A percentile compares a stretch with the other conserved stretches of the same genome.
Conservation (phyloP, 495 filamentous ascomycete genomes). For the Aspergillus incahuasiensis region DNA sequence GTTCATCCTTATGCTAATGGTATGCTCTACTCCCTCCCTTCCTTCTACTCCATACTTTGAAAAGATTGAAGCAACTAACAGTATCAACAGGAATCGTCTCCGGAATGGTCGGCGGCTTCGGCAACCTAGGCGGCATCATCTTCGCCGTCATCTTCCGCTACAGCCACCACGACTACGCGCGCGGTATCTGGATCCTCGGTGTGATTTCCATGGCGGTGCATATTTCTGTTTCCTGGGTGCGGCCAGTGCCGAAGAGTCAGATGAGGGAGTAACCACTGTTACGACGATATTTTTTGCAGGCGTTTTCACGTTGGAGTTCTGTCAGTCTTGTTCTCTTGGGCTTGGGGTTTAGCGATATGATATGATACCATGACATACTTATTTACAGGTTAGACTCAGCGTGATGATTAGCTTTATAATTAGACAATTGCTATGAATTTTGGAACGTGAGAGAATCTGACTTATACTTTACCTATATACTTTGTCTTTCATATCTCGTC, state of each 20-base stretch:
- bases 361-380: neutral
- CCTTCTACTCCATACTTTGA: no score
- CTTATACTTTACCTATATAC: neutral
- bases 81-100: slow-evolving; percentile 59
- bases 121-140: slow-evolving; percentile 81
- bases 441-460: no score
- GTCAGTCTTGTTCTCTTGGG: neutral
- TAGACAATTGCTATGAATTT: no score
- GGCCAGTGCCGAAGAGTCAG: slow-evolving; percentile 52
- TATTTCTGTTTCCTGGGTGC: slow-evolving; percentile 65
- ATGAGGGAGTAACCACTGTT: slow-evolving; percentile 12
- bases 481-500: no score
- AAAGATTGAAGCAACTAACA: slow-evolving; percentile 5
- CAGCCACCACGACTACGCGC: slow-evolving; percentile 58
- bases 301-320: neutral
- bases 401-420: no score
- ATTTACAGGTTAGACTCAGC: slow-evolving; percentile 5
- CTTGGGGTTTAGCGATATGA: slow-evolving; percentile 1
- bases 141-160: slow-evolving; percentile 87
- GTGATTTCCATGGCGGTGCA: slow-evolving; percentile 67
- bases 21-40: slow-evolving; percentile 22
- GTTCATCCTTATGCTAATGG: slow-evolving; percentile 73
- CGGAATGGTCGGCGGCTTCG: slow-evolving; percentile 70
- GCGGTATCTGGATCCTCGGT: slow-evolving; percentile 77
- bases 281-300: neutral